phyloP scores from a whole-genome alignment of 2,329 filamentous ascomycete species.

The Nigrograna mackinnonii region DNA sequence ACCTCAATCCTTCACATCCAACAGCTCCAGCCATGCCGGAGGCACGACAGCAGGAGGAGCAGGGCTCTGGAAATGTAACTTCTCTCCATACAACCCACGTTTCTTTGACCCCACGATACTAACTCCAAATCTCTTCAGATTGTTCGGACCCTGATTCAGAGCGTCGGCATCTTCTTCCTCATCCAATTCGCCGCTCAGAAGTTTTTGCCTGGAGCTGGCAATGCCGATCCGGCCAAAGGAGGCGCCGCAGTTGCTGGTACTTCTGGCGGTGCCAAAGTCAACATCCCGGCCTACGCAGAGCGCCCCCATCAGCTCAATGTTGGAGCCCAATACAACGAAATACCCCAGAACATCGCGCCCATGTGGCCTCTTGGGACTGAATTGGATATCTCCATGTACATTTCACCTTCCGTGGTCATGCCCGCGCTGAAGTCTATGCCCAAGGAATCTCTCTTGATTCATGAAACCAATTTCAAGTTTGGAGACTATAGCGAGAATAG shows the following conservation, averaged over 20 bases:
- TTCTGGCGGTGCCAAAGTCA: conserved; percentile 25
- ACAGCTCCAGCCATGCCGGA: conserved; percentile 33
- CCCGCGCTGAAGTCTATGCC: conserved; percentile 68
- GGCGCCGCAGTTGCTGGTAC: conserved; percentile 19
- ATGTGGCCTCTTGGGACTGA: conserved; percentile 83
- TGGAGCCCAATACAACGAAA: conserved; percentile 61
- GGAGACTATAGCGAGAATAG: conserved; percentile 81
- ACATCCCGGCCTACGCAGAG: conserved; percentile 40
- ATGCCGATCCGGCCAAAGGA: conserved; percentile 19
- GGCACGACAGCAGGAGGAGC: conserved; percentile 22
- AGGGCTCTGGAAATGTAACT: conserved; percentile 26
- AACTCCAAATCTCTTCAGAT: conserved; percentile 23
- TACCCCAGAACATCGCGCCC: conserved; percentile 76
- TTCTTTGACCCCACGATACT: conserved; percentile 3
- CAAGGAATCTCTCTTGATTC: conserved; percentile 71
- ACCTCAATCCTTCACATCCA: too few species aligned
- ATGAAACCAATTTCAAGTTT: conserved; percentile 79
- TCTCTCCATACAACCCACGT: conserved; percentile 1
- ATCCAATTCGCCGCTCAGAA: conserved; percentile 61
- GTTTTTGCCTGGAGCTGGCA: conserved; percentile 49
- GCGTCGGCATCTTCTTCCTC: conserved; percentile 62
- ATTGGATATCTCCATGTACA: conserved; percentile 82
- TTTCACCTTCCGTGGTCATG: conserved; percentile 75
- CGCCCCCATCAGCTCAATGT: conserved; percentile 50
- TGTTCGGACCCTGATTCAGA: conserved; percentile 52